phyloP scores from a whole-genome alignment of 2,329 filamentous ascomycete species.

The Aspergillus awamori region DNA sequence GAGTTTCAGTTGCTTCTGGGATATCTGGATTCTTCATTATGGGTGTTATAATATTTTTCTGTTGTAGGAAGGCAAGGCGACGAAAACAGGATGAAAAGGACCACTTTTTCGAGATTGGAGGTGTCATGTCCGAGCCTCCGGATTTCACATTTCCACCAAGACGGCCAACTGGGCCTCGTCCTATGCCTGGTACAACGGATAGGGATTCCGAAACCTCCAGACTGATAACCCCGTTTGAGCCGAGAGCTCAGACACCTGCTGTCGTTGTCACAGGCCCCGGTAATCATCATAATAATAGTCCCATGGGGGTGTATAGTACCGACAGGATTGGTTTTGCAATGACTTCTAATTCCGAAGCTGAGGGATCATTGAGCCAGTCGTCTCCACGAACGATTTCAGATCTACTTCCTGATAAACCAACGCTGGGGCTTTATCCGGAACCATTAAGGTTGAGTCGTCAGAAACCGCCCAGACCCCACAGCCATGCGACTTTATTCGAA shows the following conservation, averaged over 20 bases:
- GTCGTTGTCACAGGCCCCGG: conserved; percentile 24
- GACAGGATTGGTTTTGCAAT: conserved; percentile 36
- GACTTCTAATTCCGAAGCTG: conserved; percentile 31
- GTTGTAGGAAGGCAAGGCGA: conserved; percentile 33
- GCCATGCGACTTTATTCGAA: conserved; percentile 42
- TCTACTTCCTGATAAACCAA: conserved; percentile 40
- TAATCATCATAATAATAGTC: conserved; percentile 9
- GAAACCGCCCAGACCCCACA: conserved; percentile 27
- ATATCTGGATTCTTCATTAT: conserved; percentile 40
- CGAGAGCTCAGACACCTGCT: conserved; percentile 22
- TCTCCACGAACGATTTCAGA: conserved; percentile 44
- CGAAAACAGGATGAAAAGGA: conserved; percentile 26
- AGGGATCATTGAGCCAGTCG: conserved; percentile 34
- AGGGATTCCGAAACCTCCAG: conserved; percentile 25
- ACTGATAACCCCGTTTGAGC: conserved; percentile 22
- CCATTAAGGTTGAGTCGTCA: conserved; percentile 39
- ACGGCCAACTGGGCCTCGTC: conserved; percentile 24
- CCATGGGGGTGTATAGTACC: conserved; percentile 11
- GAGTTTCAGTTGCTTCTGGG: conserved; percentile 41
- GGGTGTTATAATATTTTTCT: conserved; percentile 36
- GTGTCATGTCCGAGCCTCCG: conserved; percentile 41
- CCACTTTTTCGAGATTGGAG: conserved; percentile 43
- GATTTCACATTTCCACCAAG: conserved; percentile 33
- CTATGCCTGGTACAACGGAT: conserved; percentile 11
- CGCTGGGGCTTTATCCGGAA: conserved; percentile 40